Conservation (phyloP, 2,329 filamentous ascomycete genomes). For the Apiospora pterosperma region DNA sequence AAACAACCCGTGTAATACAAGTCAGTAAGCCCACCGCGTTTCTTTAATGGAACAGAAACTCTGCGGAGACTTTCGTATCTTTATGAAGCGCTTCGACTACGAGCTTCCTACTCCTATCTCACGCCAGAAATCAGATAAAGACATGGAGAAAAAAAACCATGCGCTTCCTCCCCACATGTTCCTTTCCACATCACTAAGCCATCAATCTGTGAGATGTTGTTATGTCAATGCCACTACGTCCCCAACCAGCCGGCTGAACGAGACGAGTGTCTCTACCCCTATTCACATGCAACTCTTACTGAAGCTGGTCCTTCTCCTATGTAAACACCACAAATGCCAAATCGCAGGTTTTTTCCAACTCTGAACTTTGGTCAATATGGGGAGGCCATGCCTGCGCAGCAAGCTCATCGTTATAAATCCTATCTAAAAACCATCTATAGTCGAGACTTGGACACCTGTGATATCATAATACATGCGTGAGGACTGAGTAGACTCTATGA, state of each 20-base stretch:
- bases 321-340: background rate
- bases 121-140: background rate
- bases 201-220: too few species aligned
- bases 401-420: too few species aligned
- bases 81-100: background rate
- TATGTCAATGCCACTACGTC: too few species aligned
- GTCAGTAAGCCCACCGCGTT: background rate
- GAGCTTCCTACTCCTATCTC: background rate
- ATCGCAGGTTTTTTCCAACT: background rate
- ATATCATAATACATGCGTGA: background rate
- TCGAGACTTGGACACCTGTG: background rate
- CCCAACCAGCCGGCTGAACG: too few species aligned
- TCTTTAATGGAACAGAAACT: background rate
- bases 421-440: background rate
- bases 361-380: background rate
- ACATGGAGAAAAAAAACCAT: too few species aligned
- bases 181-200: too few species aligned
- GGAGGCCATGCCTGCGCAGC: background rate
- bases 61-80: background rate
- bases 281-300: background rate
- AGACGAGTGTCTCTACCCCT: background rate
- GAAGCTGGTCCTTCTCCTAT: background rate
- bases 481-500: background rate
- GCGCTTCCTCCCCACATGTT: too few species aligned
- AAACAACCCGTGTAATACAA: background rate